A percentile compares a stretch with the other conserved stretches of the same genome.
These are phyloP conservation scores for Triticum urartu DNA, from an alignment of 176 grass and related monocot species.

Conservation along the genomic window DNA sequence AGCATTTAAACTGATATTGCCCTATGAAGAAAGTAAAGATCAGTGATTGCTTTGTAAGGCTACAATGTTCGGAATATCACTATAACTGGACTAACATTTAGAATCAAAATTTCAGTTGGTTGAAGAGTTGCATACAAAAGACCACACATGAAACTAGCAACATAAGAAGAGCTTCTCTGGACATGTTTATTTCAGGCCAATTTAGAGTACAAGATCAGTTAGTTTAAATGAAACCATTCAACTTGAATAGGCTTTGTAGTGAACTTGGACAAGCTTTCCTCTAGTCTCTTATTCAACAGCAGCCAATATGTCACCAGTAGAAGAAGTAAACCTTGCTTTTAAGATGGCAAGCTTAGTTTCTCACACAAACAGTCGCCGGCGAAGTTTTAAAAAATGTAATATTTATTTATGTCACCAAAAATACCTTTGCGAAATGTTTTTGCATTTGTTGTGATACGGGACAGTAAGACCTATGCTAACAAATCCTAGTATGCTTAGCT, in stretches of 20 bases:
- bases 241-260: not conserved
- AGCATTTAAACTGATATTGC: not conserved
- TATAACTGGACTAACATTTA: not conserved
- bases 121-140: not conserved
- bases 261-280: not conserved
- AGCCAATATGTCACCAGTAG: not conserved
- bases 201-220: not conserved
- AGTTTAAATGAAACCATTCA: not conserved
- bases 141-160: not conserved
- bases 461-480: not conserved
- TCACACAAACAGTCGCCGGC: not conserved
- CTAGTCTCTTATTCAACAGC: not conserved
- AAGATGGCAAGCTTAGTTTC: not conserved
- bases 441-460: not conserved
- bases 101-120: not conserved
- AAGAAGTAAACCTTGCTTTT: not conserved
- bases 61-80: not conserved
- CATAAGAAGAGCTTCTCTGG: not conserved
- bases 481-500: not conserved
- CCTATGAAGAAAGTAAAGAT: conserved; percentile 1
- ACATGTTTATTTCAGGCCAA: not conserved
- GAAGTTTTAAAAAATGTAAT: not conserved
- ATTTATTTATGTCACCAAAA: not conserved
- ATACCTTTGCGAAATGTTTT: not conserved
- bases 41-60: not conserved